Percentiles rank a stretch among this genome's conserved stretches.
These are phyloP conservation scores for Helichrysum umbraculigerum DNA, from an alignment of 129 eudicot species.

Conservation along the genomic window DNA sequence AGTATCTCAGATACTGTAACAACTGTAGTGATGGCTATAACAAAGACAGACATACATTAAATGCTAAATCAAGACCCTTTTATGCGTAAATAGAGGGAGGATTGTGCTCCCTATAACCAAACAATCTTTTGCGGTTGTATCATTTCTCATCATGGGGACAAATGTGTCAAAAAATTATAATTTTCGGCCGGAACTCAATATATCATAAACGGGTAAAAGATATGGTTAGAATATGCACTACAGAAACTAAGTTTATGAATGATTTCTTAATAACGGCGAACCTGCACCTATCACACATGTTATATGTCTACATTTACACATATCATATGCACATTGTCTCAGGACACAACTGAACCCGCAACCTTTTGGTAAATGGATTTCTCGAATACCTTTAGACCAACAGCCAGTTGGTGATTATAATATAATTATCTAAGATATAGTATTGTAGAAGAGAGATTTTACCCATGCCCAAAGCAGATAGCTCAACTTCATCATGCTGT, in stretches of 20 bases:
- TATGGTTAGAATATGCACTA: background rate
- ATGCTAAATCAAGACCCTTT: background rate
- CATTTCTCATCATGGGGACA: background rate
- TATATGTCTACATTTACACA: no score
- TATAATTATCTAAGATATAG: background rate
- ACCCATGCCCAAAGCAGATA: slow-evolving; percentile 98
- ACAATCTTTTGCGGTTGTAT: background rate
- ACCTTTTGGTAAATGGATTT: no score
- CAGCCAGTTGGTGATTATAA: background rate
- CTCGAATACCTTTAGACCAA: no score
- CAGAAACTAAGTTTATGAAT: background rate
- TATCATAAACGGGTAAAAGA: background rate
- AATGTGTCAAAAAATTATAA: background rate
- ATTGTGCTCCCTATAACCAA: background rate
- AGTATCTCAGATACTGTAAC: slow-evolving; percentile 90
- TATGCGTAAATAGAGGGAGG: background rate
- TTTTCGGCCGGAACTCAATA: background rate
- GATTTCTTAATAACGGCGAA: no score
- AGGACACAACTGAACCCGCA: no score
- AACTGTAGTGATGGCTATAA: slow-evolving; percentile 82
- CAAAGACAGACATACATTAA: background rate
- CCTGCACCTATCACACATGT: no score
- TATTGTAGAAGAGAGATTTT: slow-evolving; percentile 5
- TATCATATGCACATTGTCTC: no score
- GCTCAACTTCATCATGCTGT: slow-evolving; percentile 87